phyloP scores from a whole-genome alignment of 148 eudicot species.

The Cornus kousa region DNA sequence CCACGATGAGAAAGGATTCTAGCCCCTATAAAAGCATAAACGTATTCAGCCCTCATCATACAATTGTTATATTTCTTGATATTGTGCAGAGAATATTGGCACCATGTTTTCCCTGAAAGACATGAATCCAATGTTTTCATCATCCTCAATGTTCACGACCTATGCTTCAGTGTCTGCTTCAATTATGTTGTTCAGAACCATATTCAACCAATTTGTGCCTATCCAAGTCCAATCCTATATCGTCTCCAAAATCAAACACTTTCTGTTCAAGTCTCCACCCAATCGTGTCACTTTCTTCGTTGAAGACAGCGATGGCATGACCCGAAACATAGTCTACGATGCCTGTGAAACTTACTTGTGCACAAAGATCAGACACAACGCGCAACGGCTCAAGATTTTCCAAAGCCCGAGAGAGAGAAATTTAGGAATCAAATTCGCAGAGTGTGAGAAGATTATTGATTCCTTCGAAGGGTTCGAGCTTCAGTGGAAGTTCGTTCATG shows the following conservation, averaged over 20 bases:
- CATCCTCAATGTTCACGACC: no score
- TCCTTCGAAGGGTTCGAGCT: conserved; percentile 8
- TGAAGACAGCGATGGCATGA: conserved; percentile 13
- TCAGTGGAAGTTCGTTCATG: background rate
- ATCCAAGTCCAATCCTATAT: background rate
- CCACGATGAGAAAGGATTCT: no score
- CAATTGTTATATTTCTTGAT: no score
- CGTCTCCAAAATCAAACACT: background rate
- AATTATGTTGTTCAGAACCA: background rate
- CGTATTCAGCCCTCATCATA: no score
- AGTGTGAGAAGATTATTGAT: conserved; percentile 9
- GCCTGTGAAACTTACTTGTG: conserved; percentile 12
- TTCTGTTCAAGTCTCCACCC: background rate
- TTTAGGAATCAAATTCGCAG: background rate
- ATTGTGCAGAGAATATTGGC: no score
- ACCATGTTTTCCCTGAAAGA: no score
- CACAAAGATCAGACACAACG: conserved; percentile 11
- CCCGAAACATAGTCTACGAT: conserved; percentile 10
- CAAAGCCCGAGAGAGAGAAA: background rate
- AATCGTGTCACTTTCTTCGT: conserved; percentile 8
- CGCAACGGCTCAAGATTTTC: conserved; percentile 12
- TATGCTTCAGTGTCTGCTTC: no score
- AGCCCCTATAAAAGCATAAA: no score
- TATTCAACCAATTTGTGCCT: conserved; percentile 10
- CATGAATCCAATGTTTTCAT: no score